Percentiles rank a stretch among this genome's conserved stretches.
Evolutionary conservation across 257 asterid species (phyloP).

Genomic region (Nicotiana sylvestris): DNA sequence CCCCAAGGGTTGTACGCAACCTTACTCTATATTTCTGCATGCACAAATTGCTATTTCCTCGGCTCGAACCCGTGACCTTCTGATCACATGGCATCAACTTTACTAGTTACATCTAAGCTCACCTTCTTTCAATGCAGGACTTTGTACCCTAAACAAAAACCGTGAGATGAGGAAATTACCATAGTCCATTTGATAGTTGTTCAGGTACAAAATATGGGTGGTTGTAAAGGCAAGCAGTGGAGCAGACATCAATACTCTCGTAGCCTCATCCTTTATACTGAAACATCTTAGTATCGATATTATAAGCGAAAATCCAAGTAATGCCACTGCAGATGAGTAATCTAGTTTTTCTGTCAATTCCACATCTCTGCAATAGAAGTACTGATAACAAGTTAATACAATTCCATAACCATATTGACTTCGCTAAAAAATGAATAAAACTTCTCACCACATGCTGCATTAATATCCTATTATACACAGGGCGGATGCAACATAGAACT

Average conservation of each 20-base stretch:
- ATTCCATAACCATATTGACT: too few relatives aligned
- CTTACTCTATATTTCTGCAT: too few relatives aligned
- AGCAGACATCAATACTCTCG: constrained; percentile 83
- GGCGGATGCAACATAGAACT: too few relatives aligned
- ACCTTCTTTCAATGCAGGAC: too few relatives aligned
- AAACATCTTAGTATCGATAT: constrained; percentile 63
- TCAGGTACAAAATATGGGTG: constrained; percentile 72
- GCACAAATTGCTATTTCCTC: too few relatives aligned
- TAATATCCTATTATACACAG: too few relatives aligned
- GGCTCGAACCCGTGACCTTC: too few relatives aligned
- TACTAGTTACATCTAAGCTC: too few relatives aligned
- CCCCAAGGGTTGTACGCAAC: too few relatives aligned
- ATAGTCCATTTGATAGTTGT: constrained; percentile 50
- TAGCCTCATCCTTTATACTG: constrained; percentile 58
- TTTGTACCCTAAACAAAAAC: neutral
- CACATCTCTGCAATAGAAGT: constrained; percentile 48
- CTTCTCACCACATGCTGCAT: too few relatives aligned
- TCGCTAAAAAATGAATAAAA: neutral
- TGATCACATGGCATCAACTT: too few relatives aligned
- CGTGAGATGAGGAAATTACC: constrained; percentile 40
- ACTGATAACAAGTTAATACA: neutral
- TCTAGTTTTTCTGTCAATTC: constrained; percentile 74
- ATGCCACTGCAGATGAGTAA: constrained; percentile 68
- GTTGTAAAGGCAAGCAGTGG: constrained; percentile 61
- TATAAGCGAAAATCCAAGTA: constrained; percentile 65